A percentile compares a stretch with the other conserved stretches of the same genome.
phyloP scores from a whole-genome alignment of 2,329 filamentous ascomycete genomes.

The Dothistroma septosporum region DNA sequence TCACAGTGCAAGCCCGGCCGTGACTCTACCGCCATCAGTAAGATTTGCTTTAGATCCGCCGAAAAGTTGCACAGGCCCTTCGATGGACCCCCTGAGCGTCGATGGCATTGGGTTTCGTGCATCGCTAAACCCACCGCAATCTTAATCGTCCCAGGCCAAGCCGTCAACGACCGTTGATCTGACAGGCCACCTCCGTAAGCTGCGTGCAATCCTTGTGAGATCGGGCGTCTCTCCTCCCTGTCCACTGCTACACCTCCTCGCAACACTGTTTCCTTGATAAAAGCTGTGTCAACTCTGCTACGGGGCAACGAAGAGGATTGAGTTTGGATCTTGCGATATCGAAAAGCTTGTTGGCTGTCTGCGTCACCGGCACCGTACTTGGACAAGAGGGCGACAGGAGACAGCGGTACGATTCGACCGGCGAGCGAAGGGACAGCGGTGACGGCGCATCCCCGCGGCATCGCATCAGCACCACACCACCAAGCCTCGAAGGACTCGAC shows the following conservation, averaged over 20 bases:
- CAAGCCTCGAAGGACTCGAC: not conserved
- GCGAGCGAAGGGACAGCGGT: not conserved
- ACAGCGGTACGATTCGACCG: not conserved
- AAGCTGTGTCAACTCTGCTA: not conserved
- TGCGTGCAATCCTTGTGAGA: not conserved
- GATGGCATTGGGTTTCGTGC: constrained; percentile 1
- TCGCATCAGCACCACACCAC: not conserved
- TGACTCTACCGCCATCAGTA: not conserved
- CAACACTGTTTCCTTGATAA: not conserved
- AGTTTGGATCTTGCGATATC: not conserved
- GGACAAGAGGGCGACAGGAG: not conserved
- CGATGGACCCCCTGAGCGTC: not conserved
- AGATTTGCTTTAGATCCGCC: not conserved
- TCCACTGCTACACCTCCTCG: not conserved
- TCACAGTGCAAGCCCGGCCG: not conserved
- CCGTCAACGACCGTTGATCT: not conserved
- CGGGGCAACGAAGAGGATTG: not conserved
- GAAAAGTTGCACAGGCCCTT: not conserved
- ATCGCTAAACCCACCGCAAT: not conserved
- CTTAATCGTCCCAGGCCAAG: not conserved
- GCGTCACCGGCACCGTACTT: not conserved
- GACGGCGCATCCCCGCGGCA: not conserved
- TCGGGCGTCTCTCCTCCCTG: not conserved
- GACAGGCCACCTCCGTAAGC: not conserved
- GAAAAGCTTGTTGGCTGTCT: not conserved